Evolutionary conservation across 1,284 basidiomycete species (phyloP), one percentile per base, ranked within the genome.

Genomic region (Clitocybe nebularis): DNA sequence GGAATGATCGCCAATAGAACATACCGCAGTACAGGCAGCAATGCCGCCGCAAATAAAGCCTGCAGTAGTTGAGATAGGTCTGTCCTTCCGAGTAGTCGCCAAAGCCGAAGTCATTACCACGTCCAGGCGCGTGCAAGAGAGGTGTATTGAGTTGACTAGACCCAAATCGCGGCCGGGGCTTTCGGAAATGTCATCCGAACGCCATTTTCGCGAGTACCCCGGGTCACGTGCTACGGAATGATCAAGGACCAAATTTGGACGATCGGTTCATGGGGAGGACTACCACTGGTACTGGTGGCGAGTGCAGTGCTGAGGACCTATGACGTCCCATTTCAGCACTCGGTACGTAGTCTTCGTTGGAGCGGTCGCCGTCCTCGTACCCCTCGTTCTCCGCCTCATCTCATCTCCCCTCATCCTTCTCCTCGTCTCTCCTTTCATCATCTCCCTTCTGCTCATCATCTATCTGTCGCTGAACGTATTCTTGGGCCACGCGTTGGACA

Each of bases 11-110:
- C 45, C 48, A 33, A 32, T 32, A 14, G 32, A 21, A 63, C 74
- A 33, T 56, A 93, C 92, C 28, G 92, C 93, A 33, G 88, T 84
- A 58, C 80, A 89, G 46, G 91, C 93, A 44, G 93, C 93, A 44
- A 92, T 62, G 29, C 88, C 93, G 50, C 93, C 93, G 49, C 87
- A 86, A 17, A 88, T 43, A 61, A 97, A 97, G 24, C 84, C 79
- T 65, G 94, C 93, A 25, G 67, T 51, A 0, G 84, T 86, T 32
- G 80, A 81, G 24, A 89, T 35, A 48, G 39, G 50, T 52, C 43
- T 50, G 49, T 53, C 50, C 40, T 51, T 60, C 20, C 36, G 43
- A 35, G 50, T 44, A 30, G 48, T 26, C 16, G 51, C 45, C 35
- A 45, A 40, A 21, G 50, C 38, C 38, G 52, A 45, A 46, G 48